These are phyloP conservation scores for Lotus japonicus DNA, from an alignment of 306 rosid genomes.

Conservation along the genomic window DNA sequence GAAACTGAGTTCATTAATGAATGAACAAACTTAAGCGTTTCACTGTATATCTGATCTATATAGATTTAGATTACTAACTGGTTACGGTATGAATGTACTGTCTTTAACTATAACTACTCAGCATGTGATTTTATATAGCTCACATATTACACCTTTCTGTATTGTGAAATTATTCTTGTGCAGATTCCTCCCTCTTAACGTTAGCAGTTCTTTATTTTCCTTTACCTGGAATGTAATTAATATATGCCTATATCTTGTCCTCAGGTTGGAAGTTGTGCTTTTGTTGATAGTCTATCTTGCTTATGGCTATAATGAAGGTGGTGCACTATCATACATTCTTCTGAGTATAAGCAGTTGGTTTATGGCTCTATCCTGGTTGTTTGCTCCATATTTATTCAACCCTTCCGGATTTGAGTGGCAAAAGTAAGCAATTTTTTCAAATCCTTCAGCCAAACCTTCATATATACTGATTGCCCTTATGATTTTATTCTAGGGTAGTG, in stretches of 20 bases:
- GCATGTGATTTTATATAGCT: neutral
- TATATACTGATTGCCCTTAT: constrained; percentile 10
- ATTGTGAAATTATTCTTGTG: neutral
- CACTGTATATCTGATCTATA: no score
- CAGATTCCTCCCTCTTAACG: neutral
- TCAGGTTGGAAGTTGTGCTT: constrained; percentile 90
- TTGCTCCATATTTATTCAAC: constrained; percentile 93
- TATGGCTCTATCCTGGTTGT: constrained; percentile 98
- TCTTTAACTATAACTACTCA: no score
- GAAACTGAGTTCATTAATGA: no score
- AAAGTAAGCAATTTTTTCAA: constrained; percentile 49
- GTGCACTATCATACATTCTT: constrained; percentile 70
- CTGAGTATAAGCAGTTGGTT: constrained; percentile 89
- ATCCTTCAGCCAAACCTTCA: neutral
- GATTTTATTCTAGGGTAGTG: constrained; percentile 55
- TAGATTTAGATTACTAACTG: no score
- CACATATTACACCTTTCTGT: neutral
- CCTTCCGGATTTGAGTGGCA: constrained; percentile 99
- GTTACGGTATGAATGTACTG: no score
- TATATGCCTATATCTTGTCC: constrained; percentile 16
- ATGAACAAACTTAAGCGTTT: no score
- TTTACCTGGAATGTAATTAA: neutral
- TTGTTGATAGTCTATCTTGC: constrained; percentile 74
- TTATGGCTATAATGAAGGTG: constrained; percentile 68
- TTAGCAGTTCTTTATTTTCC: neutral